These are phyloP conservation scores for Colletotrichum sp. DNA, from an alignment of 2,329 filamentous ascomycete species.

Conservation along the genomic window DNA sequence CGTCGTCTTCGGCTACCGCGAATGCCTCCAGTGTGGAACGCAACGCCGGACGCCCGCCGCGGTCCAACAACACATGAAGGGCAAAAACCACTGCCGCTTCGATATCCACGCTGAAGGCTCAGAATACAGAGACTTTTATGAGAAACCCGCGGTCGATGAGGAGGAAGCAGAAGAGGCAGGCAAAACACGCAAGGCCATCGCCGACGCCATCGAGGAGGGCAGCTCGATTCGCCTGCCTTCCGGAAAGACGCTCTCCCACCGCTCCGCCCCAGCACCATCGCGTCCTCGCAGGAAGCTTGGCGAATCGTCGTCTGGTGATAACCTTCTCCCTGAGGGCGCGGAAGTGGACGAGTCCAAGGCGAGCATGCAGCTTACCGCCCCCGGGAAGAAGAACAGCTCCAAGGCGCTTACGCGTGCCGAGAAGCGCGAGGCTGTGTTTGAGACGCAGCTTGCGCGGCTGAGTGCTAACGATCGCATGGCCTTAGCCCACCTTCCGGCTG, in stretches of 20 bases:
- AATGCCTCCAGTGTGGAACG: constrained; percentile 57
- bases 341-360: not conserved
- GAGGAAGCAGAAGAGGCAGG: not conserved
- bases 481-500: constrained; percentile 31
- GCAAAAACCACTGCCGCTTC: constrained; percentile 53
- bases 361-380: not conserved
- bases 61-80: constrained; percentile 56
- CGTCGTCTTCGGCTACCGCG: constrained; percentile 50
- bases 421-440: constrained; percentile 14
- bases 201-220: constrained; percentile 25
- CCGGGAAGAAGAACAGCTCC: not conserved
- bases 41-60: constrained; percentile 45
- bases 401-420: constrained; percentile 14
- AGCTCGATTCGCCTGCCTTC: constrained; percentile 38
- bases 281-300: not conserved
- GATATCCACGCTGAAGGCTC: constrained; percentile 37
- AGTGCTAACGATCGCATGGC: constrained; percentile 29
- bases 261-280: constrained; percentile 13
- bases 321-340: not conserved
- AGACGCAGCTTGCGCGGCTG: constrained; percentile 29
- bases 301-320: accelerated
- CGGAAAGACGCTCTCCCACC: constrained; percentile 37
- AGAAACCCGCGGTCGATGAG: no score
- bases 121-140: constrained; percentile 47
- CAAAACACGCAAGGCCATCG: not conserved